Conservation (phyloP, 768 basidiomycete species). For the Mrakia blollopis region DNA sequence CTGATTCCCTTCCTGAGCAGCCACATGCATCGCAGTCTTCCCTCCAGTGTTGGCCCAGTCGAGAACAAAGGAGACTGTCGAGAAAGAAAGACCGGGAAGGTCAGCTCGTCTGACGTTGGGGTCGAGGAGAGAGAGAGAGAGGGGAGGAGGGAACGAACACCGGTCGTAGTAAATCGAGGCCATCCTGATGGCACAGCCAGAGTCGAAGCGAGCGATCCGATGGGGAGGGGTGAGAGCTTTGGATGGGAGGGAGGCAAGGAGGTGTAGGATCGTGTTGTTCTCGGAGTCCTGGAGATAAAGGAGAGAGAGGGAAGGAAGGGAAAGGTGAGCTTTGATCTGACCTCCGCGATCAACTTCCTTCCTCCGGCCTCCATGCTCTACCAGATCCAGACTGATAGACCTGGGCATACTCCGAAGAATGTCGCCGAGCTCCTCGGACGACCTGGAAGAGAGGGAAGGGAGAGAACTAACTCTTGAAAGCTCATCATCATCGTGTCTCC, state of each 20-base stretch:
- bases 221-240: constrained; percentile 51
- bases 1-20: constrained; percentile 81
- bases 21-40: constrained; percentile 83
- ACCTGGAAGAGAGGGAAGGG: background rate
- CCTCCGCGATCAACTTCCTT: background rate
- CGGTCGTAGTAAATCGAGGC: constrained; percentile 78
- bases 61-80: constrained; percentile 61
- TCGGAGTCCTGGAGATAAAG: constrained; percentile 65
- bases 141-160: constrained; percentile 40
- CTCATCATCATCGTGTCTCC: constrained; percentile 90
- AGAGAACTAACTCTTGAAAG: constrained; percentile 65
- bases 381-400: background rate
- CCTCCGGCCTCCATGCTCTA: background rate
- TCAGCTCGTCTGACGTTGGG: background rate
- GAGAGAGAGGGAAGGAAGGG: background rate
- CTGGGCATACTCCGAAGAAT: background rate
- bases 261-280: constrained; percentile 86
- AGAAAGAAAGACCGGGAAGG: background rate
- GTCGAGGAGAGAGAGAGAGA: background rate
- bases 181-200: constrained; percentile 69
- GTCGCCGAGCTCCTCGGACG: too few relatives aligned
- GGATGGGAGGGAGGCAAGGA: constrained; percentile 77
- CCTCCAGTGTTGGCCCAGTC: constrained; percentile 91
- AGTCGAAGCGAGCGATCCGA: constrained; percentile 38
- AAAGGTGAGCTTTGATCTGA: constrained; percentile 15